Evolutionary conservation across 176 grass and related monocot species (phyloP), one percentile per base, ranked within the genome.

Genomic region (Hordeum marinum): DNA sequence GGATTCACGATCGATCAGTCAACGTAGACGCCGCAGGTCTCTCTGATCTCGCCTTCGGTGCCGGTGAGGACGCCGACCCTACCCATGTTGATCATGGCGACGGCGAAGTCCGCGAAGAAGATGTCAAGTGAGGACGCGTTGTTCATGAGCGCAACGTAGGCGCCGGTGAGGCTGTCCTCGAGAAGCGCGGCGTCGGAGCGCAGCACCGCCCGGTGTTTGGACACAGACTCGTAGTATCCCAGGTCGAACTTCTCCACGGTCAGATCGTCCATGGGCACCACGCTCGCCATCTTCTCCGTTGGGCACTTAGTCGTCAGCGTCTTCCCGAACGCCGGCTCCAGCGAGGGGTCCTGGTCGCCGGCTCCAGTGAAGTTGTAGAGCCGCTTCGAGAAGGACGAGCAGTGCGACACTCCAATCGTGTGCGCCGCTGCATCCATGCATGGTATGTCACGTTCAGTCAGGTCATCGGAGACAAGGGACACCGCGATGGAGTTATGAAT

Each of bases 31-130:
- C 55, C 76, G 78, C 93, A 95, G 0, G 81, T 90, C 5, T 20
- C 40, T 58, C 93, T 90, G 82, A 95, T 92, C 34, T 90, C 82
- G 6, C 93, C 93, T 27, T 83, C 81, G 27, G 43, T 46, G 26
- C 85, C 87, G 14, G 93, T 93, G 55, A 78, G 90, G 62, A 75
- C 88, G 46, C 54, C 83, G 2, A 80, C 66, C 50, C 88, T 85
- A 18, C 90, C 90, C 88, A 93, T 95, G 46, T 89, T 89, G 72
- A 93, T 9, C 88, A 95, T 95, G 68, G 94, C 84, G 31, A 65
- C 50, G 59, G 59, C 77, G 50, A 95, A 95, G 80, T 95, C 94
- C 0, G 35, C 17, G 80, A 95, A 95, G 88, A 95, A 95, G 12
- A 63, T 79, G 15, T 42, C 15, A 8, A 63, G 18, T 2, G 66